Evolutionary conservation across 2,329 filamentous ascomycete species (phyloP).

Genomic region (Cladophialophora chaetospira): DNA sequence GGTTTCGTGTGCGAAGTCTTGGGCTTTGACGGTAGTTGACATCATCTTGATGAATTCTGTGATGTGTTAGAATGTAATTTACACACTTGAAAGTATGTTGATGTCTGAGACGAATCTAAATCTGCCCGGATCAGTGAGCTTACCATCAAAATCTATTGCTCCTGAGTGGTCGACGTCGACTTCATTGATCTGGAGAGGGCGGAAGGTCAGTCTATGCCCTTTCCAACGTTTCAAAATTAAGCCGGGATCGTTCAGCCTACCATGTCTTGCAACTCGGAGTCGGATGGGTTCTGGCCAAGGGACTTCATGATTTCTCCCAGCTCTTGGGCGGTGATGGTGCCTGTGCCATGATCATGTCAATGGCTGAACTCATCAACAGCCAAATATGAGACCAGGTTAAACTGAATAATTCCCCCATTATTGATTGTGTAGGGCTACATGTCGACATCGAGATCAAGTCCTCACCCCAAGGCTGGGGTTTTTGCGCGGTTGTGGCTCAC

Average conservation of each 20-base stretch:
- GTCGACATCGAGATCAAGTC: too few relatives aligned
- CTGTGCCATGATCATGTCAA: constrained; percentile 39
- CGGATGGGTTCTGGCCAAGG: constrained; percentile 64
- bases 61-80: background rate
- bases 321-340: constrained; percentile 65
- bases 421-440: background rate
- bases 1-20: constrained; percentile 65
- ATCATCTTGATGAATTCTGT: constrained; percentile 68
- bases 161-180: constrained; percentile 66
- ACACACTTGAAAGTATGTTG: too few relatives aligned
- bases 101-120: too few relatives aligned
- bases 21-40: constrained; percentile 63
- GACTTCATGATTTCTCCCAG: constrained; percentile 66
- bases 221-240: too few relatives aligned
- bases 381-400: background rate
- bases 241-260: too few relatives aligned
- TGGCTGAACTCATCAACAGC: background rate
- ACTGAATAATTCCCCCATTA: background rate
- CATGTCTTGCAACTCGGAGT: constrained; percentile 65
- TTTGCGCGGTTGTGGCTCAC: background rate
- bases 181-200: constrained; percentile 55
- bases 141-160: constrained; percentile 66
- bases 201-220: too few relatives aligned
- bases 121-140: background rate
- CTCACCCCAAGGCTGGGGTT: constrained; percentile 14